Base-by-base conservation (phyloP, 1,139 yeast species). In the Yamadazyma triangularis region DNA sequence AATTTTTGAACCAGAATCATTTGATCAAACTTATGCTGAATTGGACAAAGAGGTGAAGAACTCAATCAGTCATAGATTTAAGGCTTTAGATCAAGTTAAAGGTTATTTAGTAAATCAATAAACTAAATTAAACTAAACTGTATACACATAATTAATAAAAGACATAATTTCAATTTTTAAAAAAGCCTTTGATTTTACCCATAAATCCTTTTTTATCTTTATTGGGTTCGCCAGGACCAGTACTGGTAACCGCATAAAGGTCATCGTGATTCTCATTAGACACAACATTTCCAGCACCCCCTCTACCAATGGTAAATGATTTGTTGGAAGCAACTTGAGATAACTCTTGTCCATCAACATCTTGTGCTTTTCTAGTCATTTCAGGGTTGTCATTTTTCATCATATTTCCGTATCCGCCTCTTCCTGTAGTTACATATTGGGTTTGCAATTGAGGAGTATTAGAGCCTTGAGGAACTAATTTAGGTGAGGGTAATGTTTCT, bases 361-460 rank as follows among this genome's bases (percentile, higher is more conserved):
- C 91, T 53, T 83, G 91, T 11, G 83, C 69, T 43, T 66, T 71
- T 37, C 91, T 64, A 4, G 87, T 71, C 31, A 76, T 50, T 33
- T 70, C 68, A 1, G 84, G 77, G 50, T 81, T 79, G 27, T 67
- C 69, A 53, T 82, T 82, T 40, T 58, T 69, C 33, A 79, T 62
- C 86, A 83, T 83, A 50, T 83, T 83, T 4, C 93, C 93, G 29
- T 76, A 79, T 2, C 93, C 93, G 8, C 93, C 93, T 44, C 93
- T 69, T 19, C 93, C 93, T 2, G 91, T 83, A 16, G 86, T 71
- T 45, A 77, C 75, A 23, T 73, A 70, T 16, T 74, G 71, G 23
- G 77, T 74, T 30, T 67, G 58, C 33, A 82, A 60, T 43, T 64
- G 73, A 13, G 89, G 91, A 13, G 83, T 74, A 40, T 70, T 76